Conservation (phyloP, 2,329 filamentous ascomycete genomes). For the Colletotrichum sublineola region DNA sequence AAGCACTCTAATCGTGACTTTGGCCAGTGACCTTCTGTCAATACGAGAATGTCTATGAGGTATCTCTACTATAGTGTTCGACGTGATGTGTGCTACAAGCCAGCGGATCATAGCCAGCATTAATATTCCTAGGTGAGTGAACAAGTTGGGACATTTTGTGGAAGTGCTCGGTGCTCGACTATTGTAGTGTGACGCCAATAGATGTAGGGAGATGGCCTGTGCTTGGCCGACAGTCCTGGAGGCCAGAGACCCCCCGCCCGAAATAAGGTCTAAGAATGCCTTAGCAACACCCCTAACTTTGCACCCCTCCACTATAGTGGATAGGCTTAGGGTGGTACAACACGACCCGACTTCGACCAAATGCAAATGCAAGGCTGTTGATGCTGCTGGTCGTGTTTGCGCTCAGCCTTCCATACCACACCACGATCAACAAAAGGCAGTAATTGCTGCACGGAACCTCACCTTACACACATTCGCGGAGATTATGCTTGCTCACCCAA, state of each 20-base stretch:
- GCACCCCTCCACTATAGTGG: slow-evolving; percentile 1
- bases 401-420: slow-evolving; percentile 7
- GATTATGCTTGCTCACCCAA: slow-evolving; percentile 23
- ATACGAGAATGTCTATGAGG: not conserved
- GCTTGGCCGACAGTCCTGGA: not conserved
- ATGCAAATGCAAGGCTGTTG: slow-evolving; percentile 9
- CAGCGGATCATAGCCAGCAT: not conserved
- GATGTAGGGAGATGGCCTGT: not conserved
- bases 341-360: slow-evolving; percentile 14
- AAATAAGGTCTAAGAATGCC: not conserved
- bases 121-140: not conserved
- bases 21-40: not conserved
- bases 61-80: not conserved
- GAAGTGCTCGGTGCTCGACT: not conserved
- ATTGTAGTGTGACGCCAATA: not conserved
- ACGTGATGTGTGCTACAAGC: not conserved
- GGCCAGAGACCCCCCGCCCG: not conserved
- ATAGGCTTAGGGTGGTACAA: slow-evolving; percentile 6
- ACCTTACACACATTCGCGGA: not conserved
- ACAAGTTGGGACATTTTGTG: not conserved
- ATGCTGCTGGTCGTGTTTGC: not conserved
- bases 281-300: not conserved
- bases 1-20: not conserved
- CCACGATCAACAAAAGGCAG: not conserved
- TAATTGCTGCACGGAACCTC: not conserved